A percentile compares a stretch with the other conserved stretches of the same genome.
phyloP scores from a whole-genome alignment of 768 basidiomycete genomes.

The Tricholomella constricta region DNA sequence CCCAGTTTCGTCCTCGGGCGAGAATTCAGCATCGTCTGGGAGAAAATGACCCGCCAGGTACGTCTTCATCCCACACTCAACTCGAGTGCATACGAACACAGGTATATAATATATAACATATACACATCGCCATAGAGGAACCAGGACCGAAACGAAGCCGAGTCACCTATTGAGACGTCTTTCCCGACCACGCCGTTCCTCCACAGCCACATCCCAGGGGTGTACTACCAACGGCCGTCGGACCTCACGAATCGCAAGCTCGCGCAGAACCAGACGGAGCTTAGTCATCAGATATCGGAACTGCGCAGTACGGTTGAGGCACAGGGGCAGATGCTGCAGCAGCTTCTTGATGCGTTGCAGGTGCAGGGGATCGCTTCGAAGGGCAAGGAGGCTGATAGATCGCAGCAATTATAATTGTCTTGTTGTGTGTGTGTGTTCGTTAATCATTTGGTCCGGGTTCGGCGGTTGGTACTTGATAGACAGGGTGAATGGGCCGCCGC shows the following conservation, averaged over 20 bases:
- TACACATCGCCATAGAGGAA: no score
- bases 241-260: constrained; percentile 63
- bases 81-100: background rate
- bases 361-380: constrained; percentile 29
- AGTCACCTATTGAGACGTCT: constrained; percentile 4
- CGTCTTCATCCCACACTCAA: constrained; percentile 12
- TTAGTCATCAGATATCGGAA: constrained; percentile 65
- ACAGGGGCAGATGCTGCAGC: constrained; percentile 55
- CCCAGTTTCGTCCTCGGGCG: constrained; percentile 91
- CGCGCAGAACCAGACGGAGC: constrained; percentile 65
- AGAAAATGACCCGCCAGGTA: constrained; percentile 64
- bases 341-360: constrained; percentile 36
- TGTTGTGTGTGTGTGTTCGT: background rate
- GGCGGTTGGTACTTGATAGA: no score
- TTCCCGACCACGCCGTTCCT: constrained; percentile 10
- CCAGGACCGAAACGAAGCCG: constrained; percentile 20
- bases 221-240: constrained; percentile 16
- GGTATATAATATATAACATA: background rate
- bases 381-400: constrained; percentile 19
- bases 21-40: constrained; percentile 91
- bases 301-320: constrained; percentile 55
- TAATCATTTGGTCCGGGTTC: background rate
- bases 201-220: constrained; percentile 5
- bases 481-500: background rate
- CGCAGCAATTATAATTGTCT: background rate